These are phyloP conservation scores for Manihot esculenta DNA, from an alignment of 441 rosid species.

Conservation along the genomic window DNA sequence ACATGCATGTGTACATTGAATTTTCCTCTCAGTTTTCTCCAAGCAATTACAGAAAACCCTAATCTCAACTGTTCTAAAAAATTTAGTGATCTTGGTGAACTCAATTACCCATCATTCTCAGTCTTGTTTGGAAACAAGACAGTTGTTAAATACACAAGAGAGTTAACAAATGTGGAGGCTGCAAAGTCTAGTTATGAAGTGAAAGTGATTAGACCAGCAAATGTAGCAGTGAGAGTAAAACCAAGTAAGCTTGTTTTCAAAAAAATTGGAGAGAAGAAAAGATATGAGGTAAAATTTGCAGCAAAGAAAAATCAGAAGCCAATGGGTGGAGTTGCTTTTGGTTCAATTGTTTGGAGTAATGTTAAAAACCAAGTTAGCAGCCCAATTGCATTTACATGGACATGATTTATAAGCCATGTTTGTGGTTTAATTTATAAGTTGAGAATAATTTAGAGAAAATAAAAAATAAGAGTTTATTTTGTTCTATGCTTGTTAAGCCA, in stretches of 20 bases:
- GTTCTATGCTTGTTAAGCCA: too few species aligned
- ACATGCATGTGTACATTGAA: constrained; percentile 21
- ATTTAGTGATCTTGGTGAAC: constrained; percentile 55
- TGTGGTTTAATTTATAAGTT: too few species aligned
- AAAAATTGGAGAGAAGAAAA: constrained; percentile 59
- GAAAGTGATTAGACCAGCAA: constrained; percentile 34
- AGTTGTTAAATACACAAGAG: not conserved
- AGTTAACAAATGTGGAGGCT: constrained; percentile 60
- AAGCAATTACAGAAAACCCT: constrained; percentile 49
- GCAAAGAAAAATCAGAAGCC: constrained; percentile 43
- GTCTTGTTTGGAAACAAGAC: constrained; percentile 38
- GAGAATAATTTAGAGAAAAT: too few species aligned
- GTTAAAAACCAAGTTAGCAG: constrained; percentile 60
- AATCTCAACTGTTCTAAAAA: constrained; percentile 45
- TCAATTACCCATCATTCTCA: constrained; percentile 82
- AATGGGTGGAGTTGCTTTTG: constrained; percentile 43
- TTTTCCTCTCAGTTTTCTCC: constrained; percentile 47
- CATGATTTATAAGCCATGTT: constrained; percentile 5
- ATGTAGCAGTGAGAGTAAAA: constrained; percentile 47
- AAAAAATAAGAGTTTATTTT: too few species aligned
- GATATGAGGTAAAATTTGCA: constrained; percentile 56
- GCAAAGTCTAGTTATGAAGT: constrained; percentile 44
- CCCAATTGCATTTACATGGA: constrained; percentile 70
- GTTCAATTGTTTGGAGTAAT: constrained; percentile 68
- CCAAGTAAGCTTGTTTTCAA: constrained; percentile 50